Evolutionary conservation across 2,329 filamentous ascomycete species (phyloP).

Genomic region (Leptographium wingfieldii): DNA sequence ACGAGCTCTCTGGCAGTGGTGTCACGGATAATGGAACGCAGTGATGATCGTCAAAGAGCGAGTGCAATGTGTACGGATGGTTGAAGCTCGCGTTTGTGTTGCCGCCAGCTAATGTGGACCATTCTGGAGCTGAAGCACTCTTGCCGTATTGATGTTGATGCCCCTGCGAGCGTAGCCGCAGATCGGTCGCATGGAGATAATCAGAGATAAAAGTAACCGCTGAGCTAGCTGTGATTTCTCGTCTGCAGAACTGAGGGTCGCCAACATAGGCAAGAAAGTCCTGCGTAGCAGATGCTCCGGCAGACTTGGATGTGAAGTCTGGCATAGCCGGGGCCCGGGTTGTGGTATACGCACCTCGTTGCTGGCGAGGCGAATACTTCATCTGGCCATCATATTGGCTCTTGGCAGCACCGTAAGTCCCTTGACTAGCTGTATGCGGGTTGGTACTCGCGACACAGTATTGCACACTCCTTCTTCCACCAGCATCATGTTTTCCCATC

Average conservation of each 20-base stretch:
- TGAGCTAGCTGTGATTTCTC: not conserved
- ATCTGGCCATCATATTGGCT: not conserved
- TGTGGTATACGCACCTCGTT: not conserved
- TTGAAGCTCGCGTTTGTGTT: not conserved
- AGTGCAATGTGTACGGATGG: not conserved
- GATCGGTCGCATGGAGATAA: not conserved
- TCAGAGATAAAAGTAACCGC: not conserved
- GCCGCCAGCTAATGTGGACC: not conserved
- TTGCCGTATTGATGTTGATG: not conserved
- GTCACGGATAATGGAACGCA: not conserved
- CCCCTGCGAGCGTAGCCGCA: not conserved
- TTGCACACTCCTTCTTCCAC: not conserved
- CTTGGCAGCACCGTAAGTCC: not conserved
- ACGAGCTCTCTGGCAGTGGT: not conserved
- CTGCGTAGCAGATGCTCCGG: no score
- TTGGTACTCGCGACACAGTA: not conserved
- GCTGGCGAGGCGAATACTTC: not conserved
- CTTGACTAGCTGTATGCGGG: no score
- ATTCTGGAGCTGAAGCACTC: not conserved
- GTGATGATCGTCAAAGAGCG: not conserved
- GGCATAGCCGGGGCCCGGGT: not conserved
- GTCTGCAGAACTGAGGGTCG: no score
- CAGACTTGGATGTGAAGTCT: not conserved
- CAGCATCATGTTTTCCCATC: not conserved
- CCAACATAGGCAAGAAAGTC: no score